Base-by-base conservation (phyloP, 768 basidiomycete species). In the Mycena epipterygia region DNA sequence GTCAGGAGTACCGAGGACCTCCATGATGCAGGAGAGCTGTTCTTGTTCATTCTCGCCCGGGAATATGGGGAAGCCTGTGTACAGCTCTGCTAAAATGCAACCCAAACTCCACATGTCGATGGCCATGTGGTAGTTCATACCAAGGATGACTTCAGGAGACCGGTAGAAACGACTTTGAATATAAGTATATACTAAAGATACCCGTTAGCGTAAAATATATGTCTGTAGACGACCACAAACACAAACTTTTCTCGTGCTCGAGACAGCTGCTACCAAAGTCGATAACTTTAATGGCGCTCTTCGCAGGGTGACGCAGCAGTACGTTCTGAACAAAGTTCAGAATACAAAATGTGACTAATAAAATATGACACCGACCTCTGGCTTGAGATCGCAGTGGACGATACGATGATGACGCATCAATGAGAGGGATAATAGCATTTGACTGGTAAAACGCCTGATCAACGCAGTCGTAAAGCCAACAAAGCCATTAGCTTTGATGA, bases 71-170 rank as follows among this genome's bases (percentile, higher is more conserved):
- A 95, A 98, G 0, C 98, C 98, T 14, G 97, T 99, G 80, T 94
- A 97, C 48, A 99, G 84, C 81, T 99, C 98, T 19, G 98, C 98
- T 61, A 99, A 85, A 71, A 99, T 99, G 77, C 98, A 99, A 41
- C 98, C 98, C 74, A 99, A 81, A 85, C 96, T 97, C 98, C 98
- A 99, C 97, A 99, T 99, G 79, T 99, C 96, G 72, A 97, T 97
- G 37, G 95, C 96, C 96, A 98, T 99, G 78, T 97, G 95, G 80
- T 99, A 99, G 80, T 96, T 98, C 93, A 97, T 95, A 61, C 98
- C 98, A 42, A 99, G 89, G 64, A 99, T 99, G 75, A 99, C 97
- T 82, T 99, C 98, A 4, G 98, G 98, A 23, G 96, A 98, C n/a
- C 98, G 95, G 83, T 99, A 99, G 85, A 99, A 99, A 46, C 98